These are phyloP conservation scores for Aurinia saxatilis DNA, from an alignment of 345 rosid genomes.

Conservation along the genomic window DNA sequence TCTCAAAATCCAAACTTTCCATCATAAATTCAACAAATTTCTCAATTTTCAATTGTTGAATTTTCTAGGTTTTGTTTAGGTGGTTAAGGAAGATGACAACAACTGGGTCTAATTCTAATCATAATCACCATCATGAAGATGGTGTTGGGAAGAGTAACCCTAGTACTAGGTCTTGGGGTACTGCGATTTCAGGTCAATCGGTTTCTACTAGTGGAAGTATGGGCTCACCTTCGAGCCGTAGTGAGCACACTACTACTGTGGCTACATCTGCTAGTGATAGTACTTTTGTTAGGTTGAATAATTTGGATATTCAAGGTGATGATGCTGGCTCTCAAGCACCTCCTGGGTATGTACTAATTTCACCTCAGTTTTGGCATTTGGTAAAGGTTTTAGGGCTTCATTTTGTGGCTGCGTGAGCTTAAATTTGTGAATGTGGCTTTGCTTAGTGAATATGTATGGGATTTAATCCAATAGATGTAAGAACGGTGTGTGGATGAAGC, in stretches of 20 bases:
- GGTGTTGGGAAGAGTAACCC: constrained; percentile 34
- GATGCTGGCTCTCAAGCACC: constrained; percentile 84
- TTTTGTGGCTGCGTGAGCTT: not conserved
- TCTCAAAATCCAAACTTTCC: constrained; percentile 19
- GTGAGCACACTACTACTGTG: constrained; percentile 50
- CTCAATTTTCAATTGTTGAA: too few species aligned
- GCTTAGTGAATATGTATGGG: not conserved
- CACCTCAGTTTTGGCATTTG: constrained; percentile 2
- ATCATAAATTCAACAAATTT: too few species aligned
- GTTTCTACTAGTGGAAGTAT: constrained; percentile 88
- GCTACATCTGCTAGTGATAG: constrained; percentile 78
- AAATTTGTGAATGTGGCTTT: not conserved
- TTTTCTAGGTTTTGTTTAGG: not conserved
- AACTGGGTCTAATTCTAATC: constrained; percentile 40
- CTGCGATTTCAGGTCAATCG: constrained; percentile 71
- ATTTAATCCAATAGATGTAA: too few species aligned
- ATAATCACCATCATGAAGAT: constrained; percentile 45
- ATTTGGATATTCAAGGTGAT: constrained; percentile 86
- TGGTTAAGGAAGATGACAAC: constrained; percentile 28
- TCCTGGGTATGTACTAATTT: constrained; percentile 43
- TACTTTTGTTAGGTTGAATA: constrained; percentile 53
- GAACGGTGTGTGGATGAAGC: not conserved
- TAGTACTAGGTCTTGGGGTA: constrained; percentile 81
- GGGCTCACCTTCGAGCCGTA: constrained; percentile 89
- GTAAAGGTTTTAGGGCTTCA: constrained; percentile 15